Conservation (phyloP, 2,329 filamentous ascomycete genomes). For the Stachybotrys elegans region DNA sequence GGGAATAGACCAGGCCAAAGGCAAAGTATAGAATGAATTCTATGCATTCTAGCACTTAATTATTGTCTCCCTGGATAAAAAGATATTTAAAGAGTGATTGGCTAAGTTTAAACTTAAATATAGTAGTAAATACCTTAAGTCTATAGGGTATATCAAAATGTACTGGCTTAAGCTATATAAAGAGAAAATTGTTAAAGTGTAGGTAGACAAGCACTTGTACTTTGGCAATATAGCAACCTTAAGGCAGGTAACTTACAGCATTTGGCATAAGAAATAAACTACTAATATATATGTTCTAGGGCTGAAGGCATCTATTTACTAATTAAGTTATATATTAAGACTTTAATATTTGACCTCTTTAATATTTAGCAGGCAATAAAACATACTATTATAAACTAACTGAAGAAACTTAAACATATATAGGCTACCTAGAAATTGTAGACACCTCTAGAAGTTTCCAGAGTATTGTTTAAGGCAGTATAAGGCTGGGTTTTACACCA, state of each 20-base stretch:
- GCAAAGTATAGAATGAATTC: slow-evolving; percentile 10
- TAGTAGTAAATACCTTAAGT: slow-evolving; percentile 7
- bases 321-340: slow-evolving; percentile 10
- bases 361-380: slow-evolving; percentile 12
- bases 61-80: slow-evolving; percentile 9
- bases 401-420: slow-evolving; percentile 9
- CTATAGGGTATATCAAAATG: slow-evolving; percentile 12
- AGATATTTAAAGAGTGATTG: slow-evolving; percentile 8
- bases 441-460: slow-evolving; percentile 7
- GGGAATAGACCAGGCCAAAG: not conserved
- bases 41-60: slow-evolving; percentile 11
- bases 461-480: slow-evolving; percentile 7
- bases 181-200: slow-evolving; percentile 14
- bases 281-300: slow-evolving; percentile 1
- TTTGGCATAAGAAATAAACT: too few relatives aligned
- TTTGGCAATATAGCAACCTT: slow-evolving; percentile 13
- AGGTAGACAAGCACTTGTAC: slow-evolving; percentile 11
- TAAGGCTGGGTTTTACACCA: slow-evolving; percentile 9
- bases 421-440: slow-evolving; percentile 10
- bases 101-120: slow-evolving; percentile 10
- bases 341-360: slow-evolving; percentile 11
- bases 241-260: too few relatives aligned
- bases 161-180: slow-evolving; percentile 13
- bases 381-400: slow-evolving; percentile 7
- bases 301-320: slow-evolving; percentile 11